These are phyloP conservation scores for Russula griseocarnosa DNA, from an alignment of 768 basidiomycete genomes.

Conservation along the genomic window DNA sequence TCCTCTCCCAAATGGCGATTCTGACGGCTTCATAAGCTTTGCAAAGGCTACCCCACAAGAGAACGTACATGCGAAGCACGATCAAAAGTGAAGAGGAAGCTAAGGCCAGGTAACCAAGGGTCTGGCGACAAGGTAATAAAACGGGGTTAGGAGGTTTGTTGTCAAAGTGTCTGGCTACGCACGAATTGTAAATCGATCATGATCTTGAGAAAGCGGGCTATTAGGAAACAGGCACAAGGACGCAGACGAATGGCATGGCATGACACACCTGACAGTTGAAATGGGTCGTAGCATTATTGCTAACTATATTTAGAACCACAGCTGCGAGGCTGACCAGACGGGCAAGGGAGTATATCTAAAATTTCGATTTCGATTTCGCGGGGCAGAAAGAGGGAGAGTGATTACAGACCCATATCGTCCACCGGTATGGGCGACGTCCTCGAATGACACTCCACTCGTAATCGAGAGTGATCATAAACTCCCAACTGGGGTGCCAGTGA, in stretches of 20 bases:
- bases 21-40: background rate
- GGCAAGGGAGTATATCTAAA: constrained; percentile 17
- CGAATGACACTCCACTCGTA: background rate
- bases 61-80: constrained; percentile 13
- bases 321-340: background rate
- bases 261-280: constrained; percentile 15
- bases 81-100: constrained; percentile 4
- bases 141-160: no score
- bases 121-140: background rate
- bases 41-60: no score
- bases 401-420: constrained; percentile 20
- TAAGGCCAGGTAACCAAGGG: background rate
- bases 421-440: constrained; percentile 2
- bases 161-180: background rate
- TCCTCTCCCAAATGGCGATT: background rate
- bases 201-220: background rate
- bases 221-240: background rate
- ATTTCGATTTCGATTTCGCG: background rate
- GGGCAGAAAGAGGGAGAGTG: background rate
- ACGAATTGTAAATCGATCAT: background rate
- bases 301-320: background rate
- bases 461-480: background rate
- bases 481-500: background rate
- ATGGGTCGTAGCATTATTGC: background rate
- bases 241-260: background rate